Base-by-base conservation (phyloP, 129 eudicot genomes). In the Heracleum sosnowskyi region DNA sequence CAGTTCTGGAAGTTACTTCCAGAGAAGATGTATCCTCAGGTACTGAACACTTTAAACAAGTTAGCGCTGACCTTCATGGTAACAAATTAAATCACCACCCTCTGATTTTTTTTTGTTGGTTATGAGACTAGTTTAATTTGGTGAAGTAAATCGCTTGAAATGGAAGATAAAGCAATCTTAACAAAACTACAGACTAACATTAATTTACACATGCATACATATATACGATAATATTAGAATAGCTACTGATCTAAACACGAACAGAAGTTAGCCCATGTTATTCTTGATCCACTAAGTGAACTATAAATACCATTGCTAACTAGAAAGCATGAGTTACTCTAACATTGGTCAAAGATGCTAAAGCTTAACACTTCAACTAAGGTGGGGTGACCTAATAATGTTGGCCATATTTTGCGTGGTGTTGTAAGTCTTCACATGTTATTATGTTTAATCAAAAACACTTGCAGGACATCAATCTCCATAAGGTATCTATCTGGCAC, bases 41-140 rank as follows among this genome's bases (percentile, higher is more conserved):
- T 81, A 73, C 88, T 51, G 91, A 88, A 78, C 73, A 90, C 73
- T 86, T 90, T 68, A 88, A 85, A 81, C 83, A 83, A 87, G 86
- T 95, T 79, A 74, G 80, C 77, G 86, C 93, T 81, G 96, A 80
- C 76, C 89, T 95, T 83, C 84, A 78, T 26, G 97, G 98, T 91
- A 88, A 76, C 51, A 71, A 83, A 35, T 57, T 7, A 24, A 53
- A 2, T 28, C 28, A 15, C 42, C 17, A 5, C 17, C 26, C 28
- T 46, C 4, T 0, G 4, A 45, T 24, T n/a, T 72, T 16, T 20
- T 39, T 44, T 72, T 39, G 51, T 64, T 78, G 37, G 55, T 46
- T 45, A 7, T 46, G 72, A 53, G 47, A 49, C 22, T 72, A 39
- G 53, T 36, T 72, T 49, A 35, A 71, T 17, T 70, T 5, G 20